phyloP scores from a whole-genome alignment of 495 filamentous ascomycete genomes.

The Xylaria grammica region DNA sequence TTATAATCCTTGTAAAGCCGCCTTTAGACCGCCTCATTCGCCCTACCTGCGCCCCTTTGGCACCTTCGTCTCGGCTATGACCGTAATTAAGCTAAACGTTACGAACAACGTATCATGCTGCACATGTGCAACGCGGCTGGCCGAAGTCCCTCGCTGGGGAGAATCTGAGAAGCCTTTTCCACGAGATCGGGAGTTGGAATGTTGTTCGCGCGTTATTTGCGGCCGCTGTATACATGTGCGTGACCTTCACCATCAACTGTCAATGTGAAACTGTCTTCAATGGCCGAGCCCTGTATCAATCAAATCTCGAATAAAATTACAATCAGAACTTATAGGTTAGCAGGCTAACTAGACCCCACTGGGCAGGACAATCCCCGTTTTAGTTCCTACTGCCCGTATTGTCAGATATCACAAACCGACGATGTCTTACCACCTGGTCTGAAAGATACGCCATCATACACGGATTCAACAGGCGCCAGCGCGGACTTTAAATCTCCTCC shows the following conservation, averaged over 20 bases:
- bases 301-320: not conserved
- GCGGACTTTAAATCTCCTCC: slow-evolving; percentile 35
- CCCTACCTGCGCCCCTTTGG: too few relatives aligned
- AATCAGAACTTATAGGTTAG: not conserved
- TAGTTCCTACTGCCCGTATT: slow-evolving; percentile 67
- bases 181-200: slow-evolving; percentile 58
- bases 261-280: not conserved
- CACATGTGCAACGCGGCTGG: slow-evolving; percentile 66
- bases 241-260: not conserved
- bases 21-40: not conserved
- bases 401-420: slow-evolving; percentile 51
- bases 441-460: slow-evolving; percentile 63
- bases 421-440: slow-evolving; percentile 62
- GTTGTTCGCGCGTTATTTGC: slow-evolving; percentile 72
- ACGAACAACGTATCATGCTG: slow-evolving; percentile 59
- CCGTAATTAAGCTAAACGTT: slow-evolving; percentile 25
- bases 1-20: not conserved
- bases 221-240: slow-evolving; percentile 66
- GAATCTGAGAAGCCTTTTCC: slow-evolving; percentile 62
- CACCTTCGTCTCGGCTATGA: slow-evolving; percentile 22
- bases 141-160: slow-evolving; percentile 44
- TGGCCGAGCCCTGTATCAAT: not conserved
- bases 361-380: slow-evolving; percentile 69
- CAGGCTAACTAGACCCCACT: slow-evolving; percentile 20
- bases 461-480: slow-evolving; percentile 41